Evolutionary conservation across 2,329 filamentous ascomycete species (phyloP).

Genomic region (Fusarium chaquense): DNA sequence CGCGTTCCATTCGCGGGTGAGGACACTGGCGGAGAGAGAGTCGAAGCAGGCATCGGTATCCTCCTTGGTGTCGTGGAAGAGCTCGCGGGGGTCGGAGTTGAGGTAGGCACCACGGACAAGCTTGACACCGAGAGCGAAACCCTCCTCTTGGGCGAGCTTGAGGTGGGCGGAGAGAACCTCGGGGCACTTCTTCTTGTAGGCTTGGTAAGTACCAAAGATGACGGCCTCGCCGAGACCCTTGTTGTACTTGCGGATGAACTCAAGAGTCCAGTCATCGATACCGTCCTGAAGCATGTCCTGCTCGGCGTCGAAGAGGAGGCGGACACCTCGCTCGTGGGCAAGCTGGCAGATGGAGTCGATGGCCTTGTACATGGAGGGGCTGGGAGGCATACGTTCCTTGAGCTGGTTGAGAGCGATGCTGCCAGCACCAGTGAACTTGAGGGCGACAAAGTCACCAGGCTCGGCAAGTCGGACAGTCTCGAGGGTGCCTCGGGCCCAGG

Average conservation of each 20-base stretch:
- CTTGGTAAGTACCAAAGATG: constrained; percentile 85
- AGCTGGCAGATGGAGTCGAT: constrained; percentile 81
- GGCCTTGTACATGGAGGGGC: constrained; percentile 72
- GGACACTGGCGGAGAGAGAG: constrained; percentile 73
- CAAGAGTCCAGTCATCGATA: constrained; percentile 83
- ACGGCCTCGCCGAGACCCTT: constrained; percentile 71
- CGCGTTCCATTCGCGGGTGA: constrained; percentile 64
- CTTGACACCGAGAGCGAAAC: constrained; percentile 78
- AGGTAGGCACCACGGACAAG: constrained; percentile 82
- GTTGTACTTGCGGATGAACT: constrained; percentile 84
- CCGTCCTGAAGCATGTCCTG: constrained; percentile 82
- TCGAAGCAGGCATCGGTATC: constrained; percentile 81
- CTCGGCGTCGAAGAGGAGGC: constrained; percentile 87
- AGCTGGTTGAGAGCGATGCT: constrained; percentile 76
- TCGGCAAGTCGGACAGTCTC: constrained; percentile 77
- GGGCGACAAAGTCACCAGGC: constrained; percentile 71
- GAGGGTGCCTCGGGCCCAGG: constrained; percentile 80
- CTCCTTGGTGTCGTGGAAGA: constrained; percentile 78
- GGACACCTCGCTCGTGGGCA: constrained; percentile 75
- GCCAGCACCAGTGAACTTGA: constrained; percentile 88
- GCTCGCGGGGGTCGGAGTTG: constrained; percentile 73
- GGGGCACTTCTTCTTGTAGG: constrained; percentile 76
- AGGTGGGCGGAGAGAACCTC: constrained; percentile 70
- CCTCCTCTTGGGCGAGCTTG: constrained; percentile 65
- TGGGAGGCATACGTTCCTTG: constrained; percentile 71